Conservation (phyloP, 2,329 filamentous ascomycete genomes). For the Epichloe amarillans region DNA sequence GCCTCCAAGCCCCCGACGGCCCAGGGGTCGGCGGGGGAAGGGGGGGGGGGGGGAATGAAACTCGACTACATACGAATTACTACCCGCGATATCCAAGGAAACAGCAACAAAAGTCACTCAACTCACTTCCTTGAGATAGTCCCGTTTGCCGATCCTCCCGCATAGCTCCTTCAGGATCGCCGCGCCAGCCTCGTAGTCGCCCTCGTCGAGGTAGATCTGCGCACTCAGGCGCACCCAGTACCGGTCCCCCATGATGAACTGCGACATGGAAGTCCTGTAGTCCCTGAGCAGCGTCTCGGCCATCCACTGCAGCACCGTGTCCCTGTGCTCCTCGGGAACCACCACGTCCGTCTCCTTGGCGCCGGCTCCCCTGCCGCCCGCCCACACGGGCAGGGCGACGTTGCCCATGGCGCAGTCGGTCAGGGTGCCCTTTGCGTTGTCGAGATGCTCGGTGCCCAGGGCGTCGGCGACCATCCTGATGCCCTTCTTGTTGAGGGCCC, state of each 20-base stretch:
- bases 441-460: conserved; percentile 58
- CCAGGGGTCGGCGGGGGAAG: too few species aligned
- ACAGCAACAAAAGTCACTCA: not conserved
- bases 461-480: conserved; percentile 45
- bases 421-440: conserved; percentile 49
- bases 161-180: conserved; percentile 38
- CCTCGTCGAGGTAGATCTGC: conserved; percentile 71
- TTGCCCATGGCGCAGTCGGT: conserved; percentile 59
- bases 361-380: conserved; percentile 11
- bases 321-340: conserved; percentile 18
- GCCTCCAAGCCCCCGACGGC: too few species aligned
- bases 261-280: conserved; percentile 58
- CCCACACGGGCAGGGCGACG: conserved; percentile 53
- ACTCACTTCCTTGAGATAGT: conserved; percentile 14
- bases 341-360: conserved; percentile 17
- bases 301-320: conserved; percentile 42
- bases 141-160: conserved; percentile 24
- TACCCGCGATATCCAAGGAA: too few species aligned
- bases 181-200: conserved; percentile 63
- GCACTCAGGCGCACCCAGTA: conserved; percentile 65
- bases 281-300: conserved; percentile 36
- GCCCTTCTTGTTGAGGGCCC: conserved; percentile 48
- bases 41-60: too few species aligned
- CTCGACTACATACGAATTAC: too few species aligned
- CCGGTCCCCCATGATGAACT: conserved; percentile 45